Percentiles rank a stretch among this genome's conserved stretches.
These are phyloP conservation scores for Ramularia endophylla DNA, from an alignment of 2,329 filamentous ascomycete genomes.

Conservation along the genomic window DNA sequence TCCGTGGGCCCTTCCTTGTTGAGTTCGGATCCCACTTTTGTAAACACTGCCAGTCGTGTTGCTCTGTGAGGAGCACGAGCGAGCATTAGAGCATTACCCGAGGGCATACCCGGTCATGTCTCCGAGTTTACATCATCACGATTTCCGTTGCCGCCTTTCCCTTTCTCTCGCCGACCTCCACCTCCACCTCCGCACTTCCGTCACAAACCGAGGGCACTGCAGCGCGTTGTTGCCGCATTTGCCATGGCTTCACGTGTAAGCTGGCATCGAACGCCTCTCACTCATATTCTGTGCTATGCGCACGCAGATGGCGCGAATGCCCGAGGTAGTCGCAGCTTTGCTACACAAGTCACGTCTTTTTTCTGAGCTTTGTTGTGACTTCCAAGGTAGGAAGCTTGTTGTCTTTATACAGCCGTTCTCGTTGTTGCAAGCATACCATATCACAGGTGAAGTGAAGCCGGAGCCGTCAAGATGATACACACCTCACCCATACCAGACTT, in stretches of 20 bases:
- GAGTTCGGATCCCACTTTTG: too few species aligned
- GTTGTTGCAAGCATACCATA: neutral
- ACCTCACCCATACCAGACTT: conserved; percentile 20
- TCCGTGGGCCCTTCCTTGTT: neutral
- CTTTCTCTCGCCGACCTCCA: too few species aligned
- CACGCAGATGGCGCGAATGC: conserved; percentile 10
- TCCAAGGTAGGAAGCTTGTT: conserved; percentile 2
- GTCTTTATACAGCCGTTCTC: neutral
- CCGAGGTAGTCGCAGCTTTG: conserved; percentile 11
- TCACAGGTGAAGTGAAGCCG: neutral
- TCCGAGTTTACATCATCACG: too few species aligned
- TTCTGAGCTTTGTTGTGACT: conserved; percentile 1
- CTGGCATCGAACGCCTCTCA: too few species aligned
- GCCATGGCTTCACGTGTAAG: conserved; percentile 11
- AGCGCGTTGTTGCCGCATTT: too few species aligned
- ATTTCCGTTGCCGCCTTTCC: too few species aligned
- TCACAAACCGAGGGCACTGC: too few species aligned
- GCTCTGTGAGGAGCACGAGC: too few species aligned
- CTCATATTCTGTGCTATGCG: conserved; percentile 1
- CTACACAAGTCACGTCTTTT: neutral
- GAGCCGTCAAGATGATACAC: conserved; percentile 19
- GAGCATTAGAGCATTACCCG: too few species aligned
- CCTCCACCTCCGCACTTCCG: too few species aligned
- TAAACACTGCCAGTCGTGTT: too few species aligned
- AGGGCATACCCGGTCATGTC: too few species aligned